A percentile compares a stretch with the other conserved stretches of the same genome.
Conservation (phyloP, 805 yeast species). For the Metschnikowia kunwiensis region DNA sequence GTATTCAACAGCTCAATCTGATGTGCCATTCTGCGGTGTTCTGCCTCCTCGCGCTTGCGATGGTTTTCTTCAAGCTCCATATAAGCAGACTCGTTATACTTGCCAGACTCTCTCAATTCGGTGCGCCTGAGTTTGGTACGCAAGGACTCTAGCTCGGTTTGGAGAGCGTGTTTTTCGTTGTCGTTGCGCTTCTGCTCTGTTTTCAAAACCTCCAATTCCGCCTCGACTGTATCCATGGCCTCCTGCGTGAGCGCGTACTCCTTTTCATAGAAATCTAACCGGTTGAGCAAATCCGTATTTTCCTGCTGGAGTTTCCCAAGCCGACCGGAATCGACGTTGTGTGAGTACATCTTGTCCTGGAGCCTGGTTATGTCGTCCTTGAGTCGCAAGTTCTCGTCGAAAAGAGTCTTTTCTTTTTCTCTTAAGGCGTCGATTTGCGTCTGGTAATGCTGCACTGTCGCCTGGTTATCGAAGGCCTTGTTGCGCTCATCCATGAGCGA, state of each 20-base stretch:
- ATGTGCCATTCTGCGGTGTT: slow-evolving; percentile 19
- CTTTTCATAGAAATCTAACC: slow-evolving; percentile 26
- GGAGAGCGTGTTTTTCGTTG: slow-evolving; percentile 20
- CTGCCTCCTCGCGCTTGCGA: slow-evolving; percentile 23
- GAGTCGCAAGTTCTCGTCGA: slow-evolving; percentile 21
- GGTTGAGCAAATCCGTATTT: slow-evolving; percentile 24
- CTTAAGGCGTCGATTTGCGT: slow-evolving; percentile 25
- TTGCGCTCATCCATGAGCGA: slow-evolving; percentile 21
- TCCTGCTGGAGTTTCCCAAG: slow-evolving; percentile 16
- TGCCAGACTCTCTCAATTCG: slow-evolving; percentile 17
- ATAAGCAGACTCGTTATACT: slow-evolving; percentile 19
- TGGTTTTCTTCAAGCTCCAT: slow-evolving; percentile 23
- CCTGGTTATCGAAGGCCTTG: slow-evolving; percentile 14
- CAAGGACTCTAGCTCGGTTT: slow-evolving; percentile 29
- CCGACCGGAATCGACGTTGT: slow-evolving; percentile 16
- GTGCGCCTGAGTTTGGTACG: slow-evolving; percentile 14
- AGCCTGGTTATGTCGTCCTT: slow-evolving; percentile 28
- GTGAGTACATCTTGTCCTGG: slow-evolving; percentile 22
- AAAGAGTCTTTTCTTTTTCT: slow-evolving; percentile 19
- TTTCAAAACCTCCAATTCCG: slow-evolving; percentile 24
- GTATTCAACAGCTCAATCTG: slow-evolving; percentile 36
- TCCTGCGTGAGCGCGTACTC: slow-evolving; percentile 27
- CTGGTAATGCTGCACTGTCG: slow-evolving; percentile 20
- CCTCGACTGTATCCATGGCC: slow-evolving; percentile 23
- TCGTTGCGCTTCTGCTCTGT: slow-evolving; percentile 16